phyloP scores from a whole-genome alignment of 441 rosid genomes.

The Brassica hybrid region DNA sequence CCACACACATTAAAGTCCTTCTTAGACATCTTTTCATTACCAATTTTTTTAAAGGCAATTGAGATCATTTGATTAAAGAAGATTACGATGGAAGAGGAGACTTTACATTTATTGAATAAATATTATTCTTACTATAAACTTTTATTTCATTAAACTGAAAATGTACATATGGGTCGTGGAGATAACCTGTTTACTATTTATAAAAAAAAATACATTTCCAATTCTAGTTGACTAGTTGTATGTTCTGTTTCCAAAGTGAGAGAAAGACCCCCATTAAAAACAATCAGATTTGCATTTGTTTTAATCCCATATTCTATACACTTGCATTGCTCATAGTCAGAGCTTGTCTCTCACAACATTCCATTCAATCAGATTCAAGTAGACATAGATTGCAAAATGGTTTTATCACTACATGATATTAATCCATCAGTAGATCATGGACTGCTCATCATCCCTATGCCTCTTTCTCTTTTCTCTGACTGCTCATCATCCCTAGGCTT shows the following conservation, averaged over 20 bases:
- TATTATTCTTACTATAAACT: neutral
- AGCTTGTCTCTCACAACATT: conserved; percentile 26
- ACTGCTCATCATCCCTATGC: conserved; percentile 51
- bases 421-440: neutral
- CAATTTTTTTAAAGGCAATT: neutral
- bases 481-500: conserved; percentile 53
- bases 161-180: neutral
- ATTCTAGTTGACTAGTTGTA: neutral
- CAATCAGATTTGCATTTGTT: neutral
- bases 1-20: conserved; percentile 29
- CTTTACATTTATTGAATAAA: neutral
- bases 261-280: neutral
- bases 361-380: neutral
- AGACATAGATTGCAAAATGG: neutral
- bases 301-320: conserved; percentile 8
- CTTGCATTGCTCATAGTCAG: conserved; percentile 11
- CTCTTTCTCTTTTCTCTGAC: conserved; percentile 58
- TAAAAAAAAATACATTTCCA: neutral
- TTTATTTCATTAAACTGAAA: neutral
- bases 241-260: neutral
- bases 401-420: neutral
- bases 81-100: neutral
- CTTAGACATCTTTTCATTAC: neutral
- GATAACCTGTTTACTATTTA: neutral
- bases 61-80: neutral